Base-by-base conservation (phyloP, 148 eudicot species). In the Drosera capensis region DNA sequence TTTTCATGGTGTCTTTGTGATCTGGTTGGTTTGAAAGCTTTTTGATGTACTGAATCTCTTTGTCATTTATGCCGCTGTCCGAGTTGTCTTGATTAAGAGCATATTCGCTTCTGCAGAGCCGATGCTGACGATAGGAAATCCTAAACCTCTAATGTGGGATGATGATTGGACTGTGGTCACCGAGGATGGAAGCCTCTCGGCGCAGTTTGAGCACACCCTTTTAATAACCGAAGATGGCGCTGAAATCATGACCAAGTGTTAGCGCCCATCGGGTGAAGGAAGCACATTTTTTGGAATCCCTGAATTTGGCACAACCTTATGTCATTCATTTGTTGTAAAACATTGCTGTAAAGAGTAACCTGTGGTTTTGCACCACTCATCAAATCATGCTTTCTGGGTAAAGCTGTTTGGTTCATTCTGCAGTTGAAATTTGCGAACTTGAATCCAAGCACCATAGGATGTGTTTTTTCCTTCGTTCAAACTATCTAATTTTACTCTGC, bases 91-190 rank as follows among this genome's bases (percentile, higher is more conserved):
- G 8, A 37, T 37, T 12, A 37, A 37, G 5, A 3, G n/a, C 4
- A 13, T 37, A 3, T 3, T 37, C n/a, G 17, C 26, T 62, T n/a
- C 40, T 55, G 65, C 88, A 92, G 99, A 92, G 53, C 99, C 99
- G 7, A 85, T 92, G 99, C 54, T 92, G 49, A 92, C 95, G 20
- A 64, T 81, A 1, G 99, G 94, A 22, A 85, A 88, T 72, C 76
- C 56, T 60, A 62, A 81, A 25, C 85, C 88, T 9, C 51, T 78
- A 13, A 85, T 85, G 64, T 90, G 99, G 99, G 81, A 90, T 13
- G 94, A 90, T 53, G 55, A 84, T 28, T 90, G 99, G 99, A 90
- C 95, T 0, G 85, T 90, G 4, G 94, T 90, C 15, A 90, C 99
- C 0, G 80, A 78, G 64, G 99, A 90, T 54, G 99, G 85, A 30